Base-by-base conservation (phyloP, 225 moss, liverwort and hornwort species). In the Physcomitrellopsis africana region DNA sequence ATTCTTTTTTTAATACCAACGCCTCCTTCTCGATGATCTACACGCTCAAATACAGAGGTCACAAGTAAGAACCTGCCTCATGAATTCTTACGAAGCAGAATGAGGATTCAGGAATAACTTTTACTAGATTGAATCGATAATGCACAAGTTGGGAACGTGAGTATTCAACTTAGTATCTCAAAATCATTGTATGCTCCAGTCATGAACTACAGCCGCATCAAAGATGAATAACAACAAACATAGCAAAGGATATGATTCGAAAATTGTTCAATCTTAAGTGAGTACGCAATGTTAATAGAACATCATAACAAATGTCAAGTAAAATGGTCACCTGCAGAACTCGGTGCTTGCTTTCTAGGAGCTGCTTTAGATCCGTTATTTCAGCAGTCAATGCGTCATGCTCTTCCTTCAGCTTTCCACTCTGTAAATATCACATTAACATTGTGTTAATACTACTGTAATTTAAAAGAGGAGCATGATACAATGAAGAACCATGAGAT, bases 11-110 rank as follows among this genome's bases (percentile, higher is more conserved):
- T 76, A 97, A 73, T 63, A 85, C 79, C 76, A 94, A 75, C 49
- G 89, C 96, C 79, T 97, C 96, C 87, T 94, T 97, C 86, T 97
- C 96, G 67, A 97, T 81, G 54, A 86, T 64, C 94, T 95, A 56
- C 43, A 84, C 43, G 10, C 22, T 54, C 74, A 60, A 84, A 67
- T 67, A 22, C 74, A 63, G 44, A 74, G n/a, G 67, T 29, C 0
- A 32, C 0, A 22, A 46, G 23, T 77, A 57, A 56, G 24, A 51
- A 24, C 20, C 52, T 53, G 16, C 16, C 43, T 42, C 70, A 6
- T 44, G 26, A 42, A 22, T 23, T 64, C 63, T 42, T 32, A 47
- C 43, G 52, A 19, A 61, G 29, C 4, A 49, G 32, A 29, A 0
- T 46, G 41, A 73, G 11, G 12, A 72, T 22, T 37, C 32, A 11